Conservation (phyloP, 306 rosid species). For the Alnus rubra region DNA sequence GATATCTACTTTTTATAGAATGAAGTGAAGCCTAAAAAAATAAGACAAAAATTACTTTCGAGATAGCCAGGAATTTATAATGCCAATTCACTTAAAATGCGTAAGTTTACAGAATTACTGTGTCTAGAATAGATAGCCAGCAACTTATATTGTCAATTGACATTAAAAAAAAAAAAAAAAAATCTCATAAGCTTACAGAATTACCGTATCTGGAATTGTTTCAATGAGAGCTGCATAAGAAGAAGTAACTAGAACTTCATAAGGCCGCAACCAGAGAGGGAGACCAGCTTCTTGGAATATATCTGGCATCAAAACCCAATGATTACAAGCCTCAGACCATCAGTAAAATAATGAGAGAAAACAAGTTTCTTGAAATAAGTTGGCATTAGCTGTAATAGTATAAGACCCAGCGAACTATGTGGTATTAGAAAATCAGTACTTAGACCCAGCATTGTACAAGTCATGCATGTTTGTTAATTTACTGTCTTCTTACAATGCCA, state of each 20-base stretch:
- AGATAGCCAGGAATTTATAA: conserved; percentile 11
- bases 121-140: conserved; percentile 56
- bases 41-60: conserved; percentile 19
- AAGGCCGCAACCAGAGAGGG: conserved; percentile 98
- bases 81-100: conserved; percentile 1
- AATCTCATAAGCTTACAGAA: conserved; percentile 9
- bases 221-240: conserved; percentile 95
- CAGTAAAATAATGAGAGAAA: conserved; percentile 26
- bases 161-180: conserved; percentile 19
- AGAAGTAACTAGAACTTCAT: conserved; percentile 95
- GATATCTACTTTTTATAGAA: conserved; percentile 94
- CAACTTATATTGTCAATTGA: conserved; percentile 26
- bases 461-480: not conserved
- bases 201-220: conserved; percentile 98
- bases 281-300: conserved; percentile 99
- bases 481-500: not conserved
- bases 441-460: not conserved
- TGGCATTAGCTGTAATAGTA: not conserved
- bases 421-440: not conserved
- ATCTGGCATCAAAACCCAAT: conserved; percentile 63
- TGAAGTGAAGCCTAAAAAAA: conserved; percentile 91
- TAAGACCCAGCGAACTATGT: not conserved
- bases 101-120: conserved; percentile 46
- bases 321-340: conserved; percentile 31
- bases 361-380: not conserved